Evolutionary conservation across 2,329 filamentous ascomycete species (phyloP), one percentile per base, ranked within the genome.

Genomic region (Cordyceps sp.): DNA sequence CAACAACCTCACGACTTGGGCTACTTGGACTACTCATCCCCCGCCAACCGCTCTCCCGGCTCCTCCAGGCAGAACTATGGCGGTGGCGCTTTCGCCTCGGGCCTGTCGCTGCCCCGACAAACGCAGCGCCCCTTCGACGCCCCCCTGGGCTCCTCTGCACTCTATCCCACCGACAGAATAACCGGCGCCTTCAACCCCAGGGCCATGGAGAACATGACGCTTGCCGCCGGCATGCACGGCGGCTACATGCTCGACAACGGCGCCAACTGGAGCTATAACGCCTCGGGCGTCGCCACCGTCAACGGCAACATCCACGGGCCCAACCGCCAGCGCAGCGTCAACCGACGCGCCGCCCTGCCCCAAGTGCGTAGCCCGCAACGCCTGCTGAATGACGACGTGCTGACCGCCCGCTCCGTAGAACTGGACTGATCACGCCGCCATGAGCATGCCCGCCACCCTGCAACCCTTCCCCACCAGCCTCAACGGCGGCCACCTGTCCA

Each of bases 111-210:
- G 10, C 58, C 58, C 10, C 49, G 58, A 19, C 58, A 62, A 50
- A 62, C 73, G 27, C 86, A 84, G 44, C 72, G 83, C 44, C 79
- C 80, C 43, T 82, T 86, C 50, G 84, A 93, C 48, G 71, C 67
- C 37, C 72, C 74, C 35, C 67, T 83, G 48, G 56, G 54, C 26
- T 59, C 59, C 1, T 68, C 73, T 31, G 72, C 71, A 36, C 63
- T 86, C 32, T 93, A 88, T 54, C 63, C 66, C 13, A 64, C 69
- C 32, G 82, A 90, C 56, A 56, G 79, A 63, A 55, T 74, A 62
- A 52, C 62, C 63, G 43, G 69, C 62, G 47, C 64, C 64, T 59
- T 58, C 45, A 71, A 65, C 35, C 61, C 61, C 32, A 78, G 82
- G 40, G 68, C 64, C 36, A 65, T 71, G 45, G 69, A 62, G 35